Conservation (phyloP, 257 asterid genomes). For the Nicotiana undulata region DNA sequence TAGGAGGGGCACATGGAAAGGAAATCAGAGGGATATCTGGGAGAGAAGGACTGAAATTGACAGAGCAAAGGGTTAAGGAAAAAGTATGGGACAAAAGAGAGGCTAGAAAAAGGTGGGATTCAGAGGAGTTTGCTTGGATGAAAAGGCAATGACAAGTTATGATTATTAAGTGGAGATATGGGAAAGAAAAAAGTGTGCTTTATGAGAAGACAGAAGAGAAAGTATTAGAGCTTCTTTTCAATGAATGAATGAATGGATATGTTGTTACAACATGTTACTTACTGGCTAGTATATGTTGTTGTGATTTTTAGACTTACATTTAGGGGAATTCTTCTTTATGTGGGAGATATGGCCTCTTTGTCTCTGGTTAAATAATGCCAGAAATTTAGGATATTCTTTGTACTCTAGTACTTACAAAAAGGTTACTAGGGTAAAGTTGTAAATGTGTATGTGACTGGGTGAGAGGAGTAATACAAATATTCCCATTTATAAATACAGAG, state of each 20-base stretch:
- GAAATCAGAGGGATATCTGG: conserved; percentile 75
- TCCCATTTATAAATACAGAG: not conserved
- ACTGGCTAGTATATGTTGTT: not conserved
- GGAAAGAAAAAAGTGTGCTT: not conserved
- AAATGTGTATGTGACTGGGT: not conserved
- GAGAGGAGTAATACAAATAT: not conserved
- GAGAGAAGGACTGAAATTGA: conserved; percentile 98
- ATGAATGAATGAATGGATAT: conserved; percentile 15
- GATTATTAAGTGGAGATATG: conserved; percentile 10
- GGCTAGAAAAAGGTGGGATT: conserved; percentile 37
- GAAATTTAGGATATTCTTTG: not conserved
- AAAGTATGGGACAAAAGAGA: conserved; percentile 92
- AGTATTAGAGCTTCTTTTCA: not conserved
- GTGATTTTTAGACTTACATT: not conserved
- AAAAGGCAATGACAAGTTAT: conserved; percentile 50
- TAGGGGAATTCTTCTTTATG: not conserved
- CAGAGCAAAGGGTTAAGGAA: conserved; percentile 55
- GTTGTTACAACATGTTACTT: not conserved
- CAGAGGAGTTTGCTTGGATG: conserved; percentile 63
- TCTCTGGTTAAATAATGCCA: not conserved
- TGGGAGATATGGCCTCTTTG: not conserved
- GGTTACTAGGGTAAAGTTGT: not conserved
- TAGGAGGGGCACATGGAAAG: conserved; percentile 48
- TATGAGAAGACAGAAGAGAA: not conserved
- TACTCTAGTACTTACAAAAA: not conserved